Percentiles rank a stretch among this genome's conserved stretches.
phyloP scores from a whole-genome alignment of 495 filamentous ascomycete genomes.

The Parathielavia hyrcaniae region DNA sequence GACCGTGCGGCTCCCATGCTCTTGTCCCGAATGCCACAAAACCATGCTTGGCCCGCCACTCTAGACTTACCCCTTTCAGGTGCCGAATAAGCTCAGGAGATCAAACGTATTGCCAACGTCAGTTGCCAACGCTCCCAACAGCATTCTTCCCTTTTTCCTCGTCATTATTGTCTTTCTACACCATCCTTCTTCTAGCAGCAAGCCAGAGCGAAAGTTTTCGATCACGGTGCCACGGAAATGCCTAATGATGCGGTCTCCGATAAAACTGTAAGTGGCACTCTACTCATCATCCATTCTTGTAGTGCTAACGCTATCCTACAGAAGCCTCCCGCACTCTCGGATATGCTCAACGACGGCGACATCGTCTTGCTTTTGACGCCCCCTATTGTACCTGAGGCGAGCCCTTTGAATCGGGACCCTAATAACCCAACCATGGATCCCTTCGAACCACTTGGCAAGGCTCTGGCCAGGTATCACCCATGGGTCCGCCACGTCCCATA shows the following conservation, averaged over 20 bases:
- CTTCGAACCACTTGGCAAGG: conserved; percentile 54
- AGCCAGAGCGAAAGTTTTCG: background rate
- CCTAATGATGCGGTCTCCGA: background rate
- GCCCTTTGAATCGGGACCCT: conserved; percentile 13
- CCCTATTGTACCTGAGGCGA: conserved; percentile 43
- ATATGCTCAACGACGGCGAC: conserved; percentile 43
- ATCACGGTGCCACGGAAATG: background rate
- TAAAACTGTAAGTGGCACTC: background rate
- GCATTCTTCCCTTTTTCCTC: background rate
- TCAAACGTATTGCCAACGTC: background rate
- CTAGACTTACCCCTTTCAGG: no score
- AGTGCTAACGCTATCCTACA: conserved; percentile 2
- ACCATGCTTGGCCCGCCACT: no score
- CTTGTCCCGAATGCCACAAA: no score
- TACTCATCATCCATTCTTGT: background rate
- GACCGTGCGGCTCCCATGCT: no score
- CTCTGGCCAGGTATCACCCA: conserved; percentile 49
- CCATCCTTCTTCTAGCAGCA: background rate
- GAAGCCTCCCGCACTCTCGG: background rate
- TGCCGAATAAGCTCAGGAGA: background rate
- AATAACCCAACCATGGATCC: conserved; percentile 41
- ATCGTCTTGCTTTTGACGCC: conserved; percentile 55
- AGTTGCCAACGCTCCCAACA: background rate
- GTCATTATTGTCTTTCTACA: background rate
- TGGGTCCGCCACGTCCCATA: conserved; percentile 59